Evolutionary conservation across 1,284 basidiomycete genomes (phyloP).

Genomic region (Cryptococcus sp.): DNA sequence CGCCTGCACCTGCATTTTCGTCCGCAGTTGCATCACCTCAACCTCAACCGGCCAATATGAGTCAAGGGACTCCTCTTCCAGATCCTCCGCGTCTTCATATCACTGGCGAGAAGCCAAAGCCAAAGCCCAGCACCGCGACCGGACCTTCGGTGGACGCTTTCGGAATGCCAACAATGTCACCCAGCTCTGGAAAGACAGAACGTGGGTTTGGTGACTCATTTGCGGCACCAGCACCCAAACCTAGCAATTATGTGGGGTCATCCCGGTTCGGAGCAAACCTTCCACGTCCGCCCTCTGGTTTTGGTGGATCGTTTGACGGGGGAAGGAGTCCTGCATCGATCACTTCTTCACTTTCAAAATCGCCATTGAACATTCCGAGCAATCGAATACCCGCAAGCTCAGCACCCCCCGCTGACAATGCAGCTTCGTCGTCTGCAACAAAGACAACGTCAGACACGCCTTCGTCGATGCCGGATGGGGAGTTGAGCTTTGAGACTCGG

Average conservation of each 20-base stretch:
- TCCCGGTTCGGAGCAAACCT: slow-evolving; percentile 13
- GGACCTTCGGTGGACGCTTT: slow-evolving; percentile 36
- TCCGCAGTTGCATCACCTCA: slow-evolving; percentile 4
- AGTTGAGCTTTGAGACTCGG: slow-evolving; percentile 45
- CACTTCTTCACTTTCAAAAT: slow-evolving; percentile 4
- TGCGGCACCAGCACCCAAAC: slow-evolving; percentile 4
- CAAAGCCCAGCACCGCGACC: slow-evolving; percentile 1
- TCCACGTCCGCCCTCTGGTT: slow-evolving; percentile 23
- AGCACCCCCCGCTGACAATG: slow-evolving; percentile 9
- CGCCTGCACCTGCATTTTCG: slow-evolving; percentile 1
- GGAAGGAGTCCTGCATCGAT: slow-evolving; percentile 1
- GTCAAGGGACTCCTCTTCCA: background rate
- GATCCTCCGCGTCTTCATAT: slow-evolving; percentile 27
- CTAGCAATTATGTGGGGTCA: slow-evolving; percentile 1
- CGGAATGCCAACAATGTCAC: slow-evolving; percentile 29
- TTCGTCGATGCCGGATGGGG: slow-evolving; percentile 30
- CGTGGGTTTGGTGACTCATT: slow-evolving; percentile 42
- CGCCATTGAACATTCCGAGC: slow-evolving; percentile 4
- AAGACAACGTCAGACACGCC: slow-evolving; percentile 11
- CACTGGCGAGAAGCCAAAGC: slow-evolving; percentile 31
- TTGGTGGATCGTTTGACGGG: slow-evolving; percentile 36
- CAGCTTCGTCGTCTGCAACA: slow-evolving; percentile 4
- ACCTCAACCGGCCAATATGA: background rate
- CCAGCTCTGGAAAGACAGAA: background rate
- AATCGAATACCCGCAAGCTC: slow-evolving; percentile 5